These are phyloP conservation scores for Casuarina cunninghamiana DNA, from an alignment of 306 rosid species.

Conservation along the genomic window DNA sequence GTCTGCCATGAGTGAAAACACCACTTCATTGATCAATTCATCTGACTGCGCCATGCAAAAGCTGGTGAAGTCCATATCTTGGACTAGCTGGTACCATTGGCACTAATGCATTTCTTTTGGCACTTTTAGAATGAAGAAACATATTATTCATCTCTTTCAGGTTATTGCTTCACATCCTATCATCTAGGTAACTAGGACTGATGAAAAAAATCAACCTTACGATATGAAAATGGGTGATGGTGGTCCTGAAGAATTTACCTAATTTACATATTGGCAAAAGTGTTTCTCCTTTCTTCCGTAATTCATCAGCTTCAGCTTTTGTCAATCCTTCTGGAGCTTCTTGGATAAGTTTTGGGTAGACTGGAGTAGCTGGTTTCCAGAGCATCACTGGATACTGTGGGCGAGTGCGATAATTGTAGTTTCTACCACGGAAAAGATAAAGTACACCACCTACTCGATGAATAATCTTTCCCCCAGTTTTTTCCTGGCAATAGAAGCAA, in stretches of 20 bases:
- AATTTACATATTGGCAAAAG: slow-evolving; percentile 89
- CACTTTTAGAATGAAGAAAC: slow-evolving; percentile 11
- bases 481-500: slow-evolving; percentile 53
- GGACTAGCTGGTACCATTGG: slow-evolving; percentile 9
- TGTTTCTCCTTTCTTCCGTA: slow-evolving; percentile 65
- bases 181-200: slow-evolving; percentile 21
- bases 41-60: background rate
- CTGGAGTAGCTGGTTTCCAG: slow-evolving; percentile 97
- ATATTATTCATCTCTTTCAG: background rate
- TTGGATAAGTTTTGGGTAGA: slow-evolving; percentile 92
- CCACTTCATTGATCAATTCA: background rate
- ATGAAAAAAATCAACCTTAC: slow-evolving; percentile 13
- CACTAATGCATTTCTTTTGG: slow-evolving; percentile 11
- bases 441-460: slow-evolving; percentile 81
- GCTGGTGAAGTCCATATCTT: background rate
- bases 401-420: slow-evolving; percentile 73
- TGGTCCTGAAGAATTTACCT: slow-evolving; percentile 49
- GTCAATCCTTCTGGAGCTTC: slow-evolving; percentile 93
- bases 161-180: slow-evolving; percentile 25
- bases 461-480: slow-evolving; percentile 86
- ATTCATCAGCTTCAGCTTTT: slow-evolving; percentile 66
- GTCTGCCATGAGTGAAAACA: slow-evolving; percentile 1
- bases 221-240: background rate
- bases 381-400: slow-evolving; percentile 96
- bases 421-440: slow-evolving; percentile 91